Evolutionary conservation across 2,329 filamentous ascomycete genomes (phyloP), one percentile per base, ranked within the genome.

Genomic region (Ascochyta lentis): DNA sequence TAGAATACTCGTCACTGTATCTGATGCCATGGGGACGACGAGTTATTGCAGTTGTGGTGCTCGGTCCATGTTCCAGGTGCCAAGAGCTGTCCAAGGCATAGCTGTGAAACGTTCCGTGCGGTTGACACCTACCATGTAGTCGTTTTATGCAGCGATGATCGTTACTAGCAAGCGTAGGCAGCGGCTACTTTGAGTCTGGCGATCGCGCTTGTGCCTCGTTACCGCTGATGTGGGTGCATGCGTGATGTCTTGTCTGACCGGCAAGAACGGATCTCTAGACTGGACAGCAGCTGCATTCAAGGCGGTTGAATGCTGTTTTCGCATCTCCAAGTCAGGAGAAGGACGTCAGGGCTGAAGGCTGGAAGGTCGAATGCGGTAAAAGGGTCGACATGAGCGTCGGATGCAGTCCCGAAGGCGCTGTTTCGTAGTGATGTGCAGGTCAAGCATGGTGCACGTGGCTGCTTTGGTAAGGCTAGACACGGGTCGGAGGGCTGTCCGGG

Each of bases 201-300:
- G 34, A 49, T 41, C 4, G 34, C 38, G 52, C 52, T 55, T 49
- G 35, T 49, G 39, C 19, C 31, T 49, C 46, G 46, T 49, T 49
- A 49, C 45, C 46, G 26, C n/a, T 15, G 34, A 23, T 34, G n/a
- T 37, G 46, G 52, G 40, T 34, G 27, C 22, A 22, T 19, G 3
- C 44, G 49, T 27, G 41, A 24, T 10, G n/a, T 10, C 23, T 24
- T 48, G 22, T 13, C 7, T 15, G 27, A 16, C 34, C 43, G 43
- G 39, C 51, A 39, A 34, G 9, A 41, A 34, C 44, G 31, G 51
- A 41, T 24, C 15, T 12, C 22, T 43, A 23, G 44, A 33, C 44
- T 16, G 12, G 26, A 38, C 16, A 43, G 4, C 22, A 23, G 27
- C 33, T 9, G 44, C 33, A 15, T 6, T 22, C 37, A 53, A 39